These are phyloP conservation scores for Fraxinus greggii DNA, from an alignment of 305 asterid species.

Conservation along the genomic window DNA sequence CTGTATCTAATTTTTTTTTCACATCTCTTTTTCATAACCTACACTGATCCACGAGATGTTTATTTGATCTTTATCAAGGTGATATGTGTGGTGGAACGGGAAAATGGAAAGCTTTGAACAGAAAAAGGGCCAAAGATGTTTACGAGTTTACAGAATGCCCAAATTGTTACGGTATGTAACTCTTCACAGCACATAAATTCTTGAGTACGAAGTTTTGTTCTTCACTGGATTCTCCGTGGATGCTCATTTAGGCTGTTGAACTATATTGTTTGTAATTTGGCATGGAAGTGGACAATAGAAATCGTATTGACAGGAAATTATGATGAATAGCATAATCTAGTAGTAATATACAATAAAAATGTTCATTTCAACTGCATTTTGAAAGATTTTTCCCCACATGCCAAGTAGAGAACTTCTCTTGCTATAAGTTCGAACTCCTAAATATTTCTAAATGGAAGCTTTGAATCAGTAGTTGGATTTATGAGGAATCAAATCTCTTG, in stretches of 20 bases:
- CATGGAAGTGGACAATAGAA: background rate
- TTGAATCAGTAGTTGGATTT: background rate
- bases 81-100: constrained; percentile 99
- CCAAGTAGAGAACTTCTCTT: background rate
- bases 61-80: constrained; percentile 64
- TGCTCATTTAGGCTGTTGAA: background rate
- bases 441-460: background rate
- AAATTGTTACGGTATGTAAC: constrained; percentile 78
- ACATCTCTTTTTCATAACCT: background rate
- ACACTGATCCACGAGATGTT: constrained; percentile 34
- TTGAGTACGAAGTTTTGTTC: background rate
- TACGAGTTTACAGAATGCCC: constrained; percentile 97
- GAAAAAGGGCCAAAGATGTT: constrained; percentile 94
- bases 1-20: background rate
- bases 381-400: background rate
- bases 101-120: constrained; percentile 96
- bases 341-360: background rate
- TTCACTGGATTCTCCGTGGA: background rate
- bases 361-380: background rate
- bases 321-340: background rate
- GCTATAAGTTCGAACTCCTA: background rate
- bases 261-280: background rate
- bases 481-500: background rate
- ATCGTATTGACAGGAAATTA: background rate
- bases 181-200: constrained; percentile 9